phyloP scores from a whole-genome alignment of 805 yeast genomes.

The Martiniozyma abietophila region DNA sequence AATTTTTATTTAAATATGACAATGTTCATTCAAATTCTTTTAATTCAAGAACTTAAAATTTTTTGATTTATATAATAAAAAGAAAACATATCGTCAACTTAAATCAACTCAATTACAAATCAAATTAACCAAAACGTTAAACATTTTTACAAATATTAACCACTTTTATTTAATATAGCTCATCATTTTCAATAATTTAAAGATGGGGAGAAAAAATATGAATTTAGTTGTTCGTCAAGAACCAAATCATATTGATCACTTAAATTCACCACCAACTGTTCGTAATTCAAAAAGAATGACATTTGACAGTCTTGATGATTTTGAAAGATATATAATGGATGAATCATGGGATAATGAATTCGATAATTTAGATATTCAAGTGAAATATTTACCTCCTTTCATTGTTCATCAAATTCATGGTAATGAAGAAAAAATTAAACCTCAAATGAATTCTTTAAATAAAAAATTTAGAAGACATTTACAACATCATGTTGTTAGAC shows the following conservation, averaged over 20 bases:
- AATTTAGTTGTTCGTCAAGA: conserved; percentile 14
- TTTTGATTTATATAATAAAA: too few relatives aligned
- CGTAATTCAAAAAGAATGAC: conserved; percentile 23
- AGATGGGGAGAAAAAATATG: conserved; percentile 20
- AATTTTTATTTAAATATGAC: too few relatives aligned
- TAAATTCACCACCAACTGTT: conserved; percentile 21
- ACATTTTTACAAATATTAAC: too few relatives aligned
- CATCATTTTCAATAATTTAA: background rate
- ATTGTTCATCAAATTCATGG: conserved; percentile 56
- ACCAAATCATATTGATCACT: conserved; percentile 25
- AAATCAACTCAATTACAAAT: too few relatives aligned
- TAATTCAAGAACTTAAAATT: too few relatives aligned
- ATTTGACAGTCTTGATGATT: conserved; percentile 57
- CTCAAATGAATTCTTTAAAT: conserved; percentile 62
- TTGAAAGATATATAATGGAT: conserved; percentile 56
- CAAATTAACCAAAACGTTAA: too few relatives aligned
- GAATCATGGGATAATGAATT: conserved; percentile 73
- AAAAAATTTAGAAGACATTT: conserved; percentile 64
- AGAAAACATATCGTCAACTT: too few relatives aligned
- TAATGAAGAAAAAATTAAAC: conserved; percentile 62
- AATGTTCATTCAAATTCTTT: too few relatives aligned
- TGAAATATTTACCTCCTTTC: conserved; percentile 67
- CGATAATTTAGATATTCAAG: conserved; percentile 57
- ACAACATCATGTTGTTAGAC: conserved; percentile 67
- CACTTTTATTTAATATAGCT: too few relatives aligned